phyloP scores from a whole-genome alignment of 2,329 filamentous ascomycete genomes.

The Phyllosticta citribraziliensis region DNA sequence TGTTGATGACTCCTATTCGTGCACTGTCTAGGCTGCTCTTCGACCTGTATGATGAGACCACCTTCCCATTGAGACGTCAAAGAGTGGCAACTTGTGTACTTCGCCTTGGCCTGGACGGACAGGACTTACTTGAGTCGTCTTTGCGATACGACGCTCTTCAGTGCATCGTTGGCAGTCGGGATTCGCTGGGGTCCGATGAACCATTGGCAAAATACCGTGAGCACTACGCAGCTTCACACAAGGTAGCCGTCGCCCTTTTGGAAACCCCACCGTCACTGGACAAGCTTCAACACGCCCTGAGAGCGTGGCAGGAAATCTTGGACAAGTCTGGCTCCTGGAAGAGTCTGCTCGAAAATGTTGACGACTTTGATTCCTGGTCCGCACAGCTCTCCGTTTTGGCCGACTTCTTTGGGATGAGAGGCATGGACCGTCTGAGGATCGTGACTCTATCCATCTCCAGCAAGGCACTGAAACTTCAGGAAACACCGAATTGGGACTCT shows the following conservation, averaged over 20 bases:
- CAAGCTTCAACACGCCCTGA: constrained; percentile 23
- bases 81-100: constrained; percentile 20
- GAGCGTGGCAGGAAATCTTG: constrained; percentile 29
- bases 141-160: constrained; percentile 7
- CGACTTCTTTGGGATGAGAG: constrained; percentile 49
- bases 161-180: background rate
- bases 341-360: constrained; percentile 36
- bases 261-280: constrained; percentile 20
- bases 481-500: constrained; percentile 26
- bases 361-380: constrained; percentile 40
- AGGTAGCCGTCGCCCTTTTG: constrained; percentile 35
- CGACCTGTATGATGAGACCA: constrained; percentile 19
- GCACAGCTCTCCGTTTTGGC: constrained; percentile 43
- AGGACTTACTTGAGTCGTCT: constrained; percentile 42
- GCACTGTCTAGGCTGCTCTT: constrained; percentile 17
- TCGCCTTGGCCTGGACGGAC: constrained; percentile 44
- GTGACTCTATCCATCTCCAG: constrained; percentile 40
- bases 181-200: constrained; percentile 20
- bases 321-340: constrained; percentile 23
- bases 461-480: constrained; percentile 38
- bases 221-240: constrained; percentile 27
- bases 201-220: constrained; percentile 22
- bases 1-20: constrained; percentile 19
- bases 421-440: constrained; percentile 41
- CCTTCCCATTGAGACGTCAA: constrained; percentile 24